Conservation (phyloP, 441 rosid genomes). For the Gossypium trilobum region DNA sequence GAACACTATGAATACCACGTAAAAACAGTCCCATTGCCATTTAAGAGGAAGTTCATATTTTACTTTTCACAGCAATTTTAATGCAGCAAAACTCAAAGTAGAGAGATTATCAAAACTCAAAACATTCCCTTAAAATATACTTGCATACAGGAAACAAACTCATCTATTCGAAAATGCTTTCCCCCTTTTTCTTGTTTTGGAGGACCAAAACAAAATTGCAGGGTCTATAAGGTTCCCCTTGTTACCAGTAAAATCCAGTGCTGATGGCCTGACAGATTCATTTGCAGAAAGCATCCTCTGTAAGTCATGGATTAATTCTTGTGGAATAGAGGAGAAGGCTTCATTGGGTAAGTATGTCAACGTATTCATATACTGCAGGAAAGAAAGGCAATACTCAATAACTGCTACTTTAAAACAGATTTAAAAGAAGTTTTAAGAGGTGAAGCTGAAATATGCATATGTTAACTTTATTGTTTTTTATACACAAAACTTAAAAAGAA, state of each 20-base stretch:
- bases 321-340: slow-evolving; percentile 69
- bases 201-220: background rate
- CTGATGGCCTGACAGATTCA: slow-evolving; percentile 76
- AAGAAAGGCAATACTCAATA: slow-evolving; percentile 19
- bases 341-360: slow-evolving; percentile 78
- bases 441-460: background rate
- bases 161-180: background rate
- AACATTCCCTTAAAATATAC: background rate
- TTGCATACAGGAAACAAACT: background rate
- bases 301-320: slow-evolving; percentile 69
- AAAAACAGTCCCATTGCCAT: no score
- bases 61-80: no score
- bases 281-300: slow-evolving; percentile 80
- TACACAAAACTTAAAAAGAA: background rate
- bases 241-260: slow-evolving; percentile 80
- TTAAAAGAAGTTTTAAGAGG: background rate
- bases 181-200: background rate
- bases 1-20: background rate
- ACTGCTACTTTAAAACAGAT: slow-evolving; percentile 5
- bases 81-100: background rate
- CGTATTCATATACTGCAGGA: slow-evolving; percentile 83
- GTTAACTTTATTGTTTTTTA: background rate
- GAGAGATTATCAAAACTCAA: background rate
- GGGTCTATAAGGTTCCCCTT: slow-evolving; percentile 7
- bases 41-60: no score